phyloP scores from a whole-genome alignment of 2,329 filamentous ascomycete species.

The Penicillium verrucosum region DNA sequence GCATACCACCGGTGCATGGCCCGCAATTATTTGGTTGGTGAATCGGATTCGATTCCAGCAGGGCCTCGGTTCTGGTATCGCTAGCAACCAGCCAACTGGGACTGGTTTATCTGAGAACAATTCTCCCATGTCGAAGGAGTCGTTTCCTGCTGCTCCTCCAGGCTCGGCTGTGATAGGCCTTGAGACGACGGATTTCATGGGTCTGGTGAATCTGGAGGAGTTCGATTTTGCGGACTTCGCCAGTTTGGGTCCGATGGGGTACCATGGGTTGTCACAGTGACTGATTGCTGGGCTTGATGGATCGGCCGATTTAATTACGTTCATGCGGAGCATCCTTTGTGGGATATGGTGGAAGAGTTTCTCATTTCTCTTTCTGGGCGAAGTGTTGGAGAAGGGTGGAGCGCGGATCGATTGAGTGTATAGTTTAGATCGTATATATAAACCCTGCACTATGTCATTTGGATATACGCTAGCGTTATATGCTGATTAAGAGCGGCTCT shows the following conservation, averaged over 20 bases:
- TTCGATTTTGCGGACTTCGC: background rate
- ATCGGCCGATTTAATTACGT: too few species aligned
- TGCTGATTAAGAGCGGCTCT: too few species aligned
- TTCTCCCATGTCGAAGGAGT: background rate
- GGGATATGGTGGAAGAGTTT: too few species aligned
- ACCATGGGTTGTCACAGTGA: background rate
- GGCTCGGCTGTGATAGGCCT: fast-evolving
- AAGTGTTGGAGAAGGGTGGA: too few species aligned
- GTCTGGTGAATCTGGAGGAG: background rate
- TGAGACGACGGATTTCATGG: background rate
- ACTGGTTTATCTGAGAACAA: background rate
- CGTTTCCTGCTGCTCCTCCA: background rate
- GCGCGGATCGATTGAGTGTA: too few species aligned
- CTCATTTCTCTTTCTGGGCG: too few species aligned
- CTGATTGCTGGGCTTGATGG: too few species aligned
- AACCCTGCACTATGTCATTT: too few species aligned
- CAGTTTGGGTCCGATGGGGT: background rate
- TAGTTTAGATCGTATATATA: too few species aligned
- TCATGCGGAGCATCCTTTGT: too few species aligned
- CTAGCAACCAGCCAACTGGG: background rate
- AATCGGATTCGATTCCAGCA: background rate
- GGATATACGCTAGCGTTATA: too few species aligned
- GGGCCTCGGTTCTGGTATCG: background rate
- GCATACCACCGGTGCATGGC: background rate
- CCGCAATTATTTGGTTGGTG: background rate